Evolutionary conservation across 345 rosid genomes (phyloP), one percentile per base, ranked within the genome.

Genomic region (Brassica incana): DNA sequence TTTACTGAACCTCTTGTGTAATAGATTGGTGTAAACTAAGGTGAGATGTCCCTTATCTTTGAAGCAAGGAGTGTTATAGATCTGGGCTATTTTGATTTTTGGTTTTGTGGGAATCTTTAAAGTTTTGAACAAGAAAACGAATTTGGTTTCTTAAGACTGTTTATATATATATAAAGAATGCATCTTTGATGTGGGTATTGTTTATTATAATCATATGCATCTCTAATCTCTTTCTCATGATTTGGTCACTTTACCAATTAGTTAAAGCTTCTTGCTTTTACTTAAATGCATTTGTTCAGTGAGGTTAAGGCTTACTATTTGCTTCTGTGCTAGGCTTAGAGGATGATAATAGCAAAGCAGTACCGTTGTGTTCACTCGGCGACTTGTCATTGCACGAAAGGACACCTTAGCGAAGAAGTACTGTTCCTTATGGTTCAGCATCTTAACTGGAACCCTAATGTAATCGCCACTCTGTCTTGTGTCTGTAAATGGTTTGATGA

Each of bases 401-500:
- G 99, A 29, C 99, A 95, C 85, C 84, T 93, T 58, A 93, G 88
- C 38, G 98, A 95, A 77, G 92, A 91, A 77, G 93, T 82, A 36
- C 88, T 95, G 61, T 95, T 88, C 82, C 87, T 95, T 74, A 92
- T 93, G 75, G 92, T 91, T 85, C 97, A 88, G 69, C 92, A 88
- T 56, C 78, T 91, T 70, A 93, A 91, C 79, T 95, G 99, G 99
- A 95, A 95, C 68, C 99, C 99, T 6, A 93, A 91, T 70, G 79
- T 89, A 78, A 95, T 95, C 36, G 97, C 95, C 4, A 84, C 90
- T 56, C 76, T 95, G 8, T 90, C 99, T 20, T 88, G 90, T 9
- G 88, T 80, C 0, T 93, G 99, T 84, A 95, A 95, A 78, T 95
- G 99, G 99, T 95, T 95, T 63, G 98, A 95, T 81, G 99, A 93